Evolutionary conservation across 352 stramenopile genomes (phyloP).

Genomic region (Elongisporangium anandrum): DNA sequence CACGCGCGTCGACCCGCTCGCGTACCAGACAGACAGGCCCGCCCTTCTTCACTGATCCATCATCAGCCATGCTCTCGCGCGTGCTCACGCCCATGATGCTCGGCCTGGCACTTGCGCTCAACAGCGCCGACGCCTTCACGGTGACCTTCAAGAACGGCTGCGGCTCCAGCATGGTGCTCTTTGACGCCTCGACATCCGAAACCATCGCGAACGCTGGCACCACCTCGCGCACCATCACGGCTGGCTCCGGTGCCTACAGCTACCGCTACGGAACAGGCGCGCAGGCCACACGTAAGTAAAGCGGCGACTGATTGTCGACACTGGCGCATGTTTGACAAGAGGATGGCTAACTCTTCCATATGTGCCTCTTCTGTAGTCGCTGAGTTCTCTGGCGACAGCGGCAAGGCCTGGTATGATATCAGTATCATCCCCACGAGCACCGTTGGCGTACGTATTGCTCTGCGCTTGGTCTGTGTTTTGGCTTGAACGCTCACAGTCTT

Average conservation of each 20-base stretch:
- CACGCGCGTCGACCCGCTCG: background rate
- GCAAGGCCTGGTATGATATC: slow-evolving; percentile 66
- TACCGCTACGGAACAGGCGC: slow-evolving; percentile 42
- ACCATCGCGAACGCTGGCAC: slow-evolving; percentile 22
- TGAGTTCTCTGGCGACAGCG: slow-evolving; percentile 60
- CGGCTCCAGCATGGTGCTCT: slow-evolving; percentile 35
- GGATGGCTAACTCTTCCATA: slow-evolving; percentile 2
- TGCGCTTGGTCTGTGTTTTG: slow-evolving; percentile 1
- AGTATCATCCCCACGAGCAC: slow-evolving; percentile 69
- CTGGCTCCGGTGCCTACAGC: slow-evolving; percentile 26
- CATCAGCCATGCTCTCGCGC: slow-evolving; percentile 22
- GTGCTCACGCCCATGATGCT: slow-evolving; percentile 15
- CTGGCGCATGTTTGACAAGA: background rate
- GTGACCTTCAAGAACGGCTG: slow-evolving; percentile 54
- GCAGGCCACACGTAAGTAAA: slow-evolving; percentile 44
- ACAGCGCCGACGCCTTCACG: slow-evolving; percentile 24
- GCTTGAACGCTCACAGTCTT: background rate
- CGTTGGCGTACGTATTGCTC: slow-evolving; percentile 16
- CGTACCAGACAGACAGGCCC: background rate
- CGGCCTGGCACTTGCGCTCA: slow-evolving; percentile 17
- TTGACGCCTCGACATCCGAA: slow-evolving; percentile 34
- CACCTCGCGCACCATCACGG: slow-evolving; percentile 26
- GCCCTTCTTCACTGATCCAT: background rate
- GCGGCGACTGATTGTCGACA: background rate
- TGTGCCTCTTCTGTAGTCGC: slow-evolving; percentile 23